phyloP scores from a whole-genome alignment of 2,329 filamentous ascomycete genomes.

The Gnomoniopsis smithogilvyi region DNA sequence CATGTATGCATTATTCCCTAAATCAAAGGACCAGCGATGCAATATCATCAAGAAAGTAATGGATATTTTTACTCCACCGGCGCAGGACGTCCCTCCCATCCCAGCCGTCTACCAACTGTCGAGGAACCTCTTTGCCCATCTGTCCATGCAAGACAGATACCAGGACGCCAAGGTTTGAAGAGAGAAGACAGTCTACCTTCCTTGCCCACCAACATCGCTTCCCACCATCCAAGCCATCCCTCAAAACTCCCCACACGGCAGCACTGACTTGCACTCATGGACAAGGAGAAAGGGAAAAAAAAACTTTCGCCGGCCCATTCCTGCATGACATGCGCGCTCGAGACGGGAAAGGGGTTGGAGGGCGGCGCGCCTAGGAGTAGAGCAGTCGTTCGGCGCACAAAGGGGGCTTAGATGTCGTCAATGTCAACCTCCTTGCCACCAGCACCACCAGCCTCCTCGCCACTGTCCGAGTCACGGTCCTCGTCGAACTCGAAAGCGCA shows the following conservation, averaged over 20 bases:
- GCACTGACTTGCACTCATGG: background rate
- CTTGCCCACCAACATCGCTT: background rate
- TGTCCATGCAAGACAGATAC: background rate
- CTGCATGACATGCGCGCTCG: background rate
- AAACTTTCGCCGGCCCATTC: background rate
- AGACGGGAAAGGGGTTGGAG: too few species aligned
- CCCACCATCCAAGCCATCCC: background rate
- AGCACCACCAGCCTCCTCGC: conserved; percentile 53
- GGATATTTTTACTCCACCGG: conserved; percentile 5
- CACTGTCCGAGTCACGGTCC: conserved; percentile 66
- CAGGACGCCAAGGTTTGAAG: conserved; percentile 36
- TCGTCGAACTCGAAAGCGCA: conserved; percentile 99
- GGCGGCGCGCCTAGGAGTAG: background rate
- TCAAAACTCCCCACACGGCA: background rate
- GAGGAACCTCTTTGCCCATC: conserved; percentile 25
- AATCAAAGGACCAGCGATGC: background rate
- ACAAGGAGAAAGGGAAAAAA: background rate
- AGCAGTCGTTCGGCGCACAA: background rate
- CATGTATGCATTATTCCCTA: background rate
- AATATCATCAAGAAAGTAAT: conserved; percentile 4
- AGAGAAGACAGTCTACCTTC: conserved; percentile 59
- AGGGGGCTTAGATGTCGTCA: conserved; percentile 76
- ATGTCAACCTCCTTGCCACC: conserved; percentile 80
- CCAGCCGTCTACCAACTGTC: conserved; percentile 47
- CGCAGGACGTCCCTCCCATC: conserved; percentile 59